Base-by-base conservation (phyloP, 2,329 filamentous ascomycete genomes). In the Aspergillus flavus region DNA sequence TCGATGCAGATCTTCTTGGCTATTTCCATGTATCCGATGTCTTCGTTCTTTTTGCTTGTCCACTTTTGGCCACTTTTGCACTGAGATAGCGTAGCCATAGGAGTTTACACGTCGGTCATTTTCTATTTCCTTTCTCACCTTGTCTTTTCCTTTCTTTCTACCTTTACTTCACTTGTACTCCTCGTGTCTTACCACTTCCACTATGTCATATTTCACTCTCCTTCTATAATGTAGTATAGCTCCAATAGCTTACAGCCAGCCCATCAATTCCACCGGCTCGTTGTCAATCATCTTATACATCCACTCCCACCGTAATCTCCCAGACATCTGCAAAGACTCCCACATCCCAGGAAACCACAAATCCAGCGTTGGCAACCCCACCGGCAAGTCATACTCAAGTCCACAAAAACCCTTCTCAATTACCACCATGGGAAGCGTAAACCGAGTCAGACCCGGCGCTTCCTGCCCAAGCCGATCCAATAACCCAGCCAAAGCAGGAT, bases 351-450 rank as follows among this genome's bases (percentile, higher is more conserved):
- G 65, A 34, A 76, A 39, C 39, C 59, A 64, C 46, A 68, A 59
- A 39, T 67, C 65, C 56, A 76, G 45, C 21, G 76, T 76, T 4
- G 75, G 75, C 53, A 76, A 63, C 19, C 69, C 69, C 46, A 76
- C 21, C 21, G 71, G 67, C 34, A 69, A 48, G 36, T 67, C 63
- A 41, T 30, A 23, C 9, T 58, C 57, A 39, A 61, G 26, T 16
- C 48, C 60, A 26, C 48, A 14, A 36, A n/a, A 43, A 34, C 48
- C 19, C 5, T 55, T 58, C 41, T 63, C 63, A n/a, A 68, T 32
- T 14, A 66, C 64, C 32, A 80, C 53, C 11, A 78, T 69, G 21
- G 82, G 82, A 34, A 84, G 54, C 0, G 81, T 83, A 65, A 76
- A 80, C 5, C 81, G 76, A 4, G 76, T 61, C 21, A 73, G 70